These are phyloP conservation scores for Geranium incanum DNA, from an alignment of 441 rosid genomes.

Conservation along the genomic window DNA sequence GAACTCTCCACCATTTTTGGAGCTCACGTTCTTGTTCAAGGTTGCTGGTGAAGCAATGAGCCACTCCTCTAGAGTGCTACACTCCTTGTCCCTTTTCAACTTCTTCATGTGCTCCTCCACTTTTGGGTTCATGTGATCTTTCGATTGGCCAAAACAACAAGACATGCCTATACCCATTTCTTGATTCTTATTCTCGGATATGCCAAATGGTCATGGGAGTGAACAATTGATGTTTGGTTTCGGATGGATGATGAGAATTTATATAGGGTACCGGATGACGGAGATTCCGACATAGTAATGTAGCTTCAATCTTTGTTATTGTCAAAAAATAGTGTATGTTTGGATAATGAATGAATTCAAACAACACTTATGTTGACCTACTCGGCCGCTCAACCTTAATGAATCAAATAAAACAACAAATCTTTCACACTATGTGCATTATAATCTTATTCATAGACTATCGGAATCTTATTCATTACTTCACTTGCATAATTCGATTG, in stretches of 20 bases:
- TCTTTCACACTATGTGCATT: too few relatives aligned
- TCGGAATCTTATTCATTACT: too few relatives aligned
- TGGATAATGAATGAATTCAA: background rate
- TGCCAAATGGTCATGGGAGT: background rate
- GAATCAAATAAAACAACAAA: too few relatives aligned
- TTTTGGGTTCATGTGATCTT: background rate
- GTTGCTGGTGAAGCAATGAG: slow-evolving; percentile 25
- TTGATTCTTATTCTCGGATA: background rate
- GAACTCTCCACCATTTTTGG: slow-evolving; percentile 20
- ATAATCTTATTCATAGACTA: too few relatives aligned
- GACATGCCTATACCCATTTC: slow-evolving; percentile 1
- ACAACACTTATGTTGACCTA: background rate
- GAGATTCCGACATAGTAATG: background rate
- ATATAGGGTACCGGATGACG: slow-evolving; percentile 4
- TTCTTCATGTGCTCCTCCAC: background rate
- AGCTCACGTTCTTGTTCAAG: slow-evolving; percentile 8
- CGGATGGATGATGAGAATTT: background rate
- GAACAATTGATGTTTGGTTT: background rate
- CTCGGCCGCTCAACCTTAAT: too few relatives aligned
- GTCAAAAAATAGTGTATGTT: background rate
- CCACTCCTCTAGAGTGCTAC: slow-evolving; percentile 28
- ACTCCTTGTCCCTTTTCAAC: background rate
- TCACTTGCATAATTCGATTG: too few relatives aligned
- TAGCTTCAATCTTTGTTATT: background rate
- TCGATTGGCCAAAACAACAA: background rate